Percentiles rank a stretch among this genome's conserved stretches.
These are phyloP conservation scores for Fusarium tricinctum DNA, from an alignment of 2,329 filamentous ascomycete species.

Conservation along the genomic window DNA sequence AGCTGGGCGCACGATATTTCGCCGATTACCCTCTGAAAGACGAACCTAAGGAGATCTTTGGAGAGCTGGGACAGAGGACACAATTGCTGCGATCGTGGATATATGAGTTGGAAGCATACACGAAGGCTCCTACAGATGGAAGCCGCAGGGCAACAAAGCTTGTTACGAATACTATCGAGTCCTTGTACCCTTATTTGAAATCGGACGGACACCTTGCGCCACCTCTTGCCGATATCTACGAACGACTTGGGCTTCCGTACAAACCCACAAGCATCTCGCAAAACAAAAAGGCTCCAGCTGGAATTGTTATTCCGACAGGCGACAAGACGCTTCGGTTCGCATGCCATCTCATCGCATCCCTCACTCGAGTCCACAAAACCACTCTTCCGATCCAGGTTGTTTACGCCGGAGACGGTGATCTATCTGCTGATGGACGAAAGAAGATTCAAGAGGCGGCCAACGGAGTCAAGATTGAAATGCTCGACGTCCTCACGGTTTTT, in stretches of 20 bases:
- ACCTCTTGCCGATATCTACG: constrained; percentile 28
- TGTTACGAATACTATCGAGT: not conserved
- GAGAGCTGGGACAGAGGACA: constrained; percentile 52
- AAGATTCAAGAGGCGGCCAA: constrained; percentile 42
- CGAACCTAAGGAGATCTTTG: constrained; percentile 53
- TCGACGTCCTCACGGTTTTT: constrained; percentile 54
- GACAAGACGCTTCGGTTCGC: constrained; percentile 53
- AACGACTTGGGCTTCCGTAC: constrained; percentile 26
- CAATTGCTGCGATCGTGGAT: constrained; percentile 37
- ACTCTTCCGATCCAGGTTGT: constrained; percentile 55
- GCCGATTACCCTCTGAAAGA: constrained; percentile 49
- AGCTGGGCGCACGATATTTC: constrained; percentile 44
- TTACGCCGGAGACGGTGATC: constrained; percentile 55
- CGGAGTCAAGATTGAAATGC: constrained; percentile 47
- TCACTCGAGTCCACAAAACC: constrained; percentile 51
- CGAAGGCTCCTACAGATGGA: not conserved
- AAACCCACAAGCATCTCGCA: constrained; percentile 21
- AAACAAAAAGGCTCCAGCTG: constrained; percentile 35
- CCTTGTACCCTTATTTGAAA: constrained; percentile 49
- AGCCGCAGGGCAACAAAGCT: constrained; percentile 17
- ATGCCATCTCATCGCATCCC: constrained; percentile 53
- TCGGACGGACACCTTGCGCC: constrained; percentile 20
- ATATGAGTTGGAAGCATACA: constrained; percentile 24
- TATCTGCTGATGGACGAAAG: constrained; percentile 46
- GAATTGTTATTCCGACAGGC: constrained; percentile 56